phyloP scores from a whole-genome alignment of 139 green algal genomes.

The Chlorokybus atmophyticus region DNA sequence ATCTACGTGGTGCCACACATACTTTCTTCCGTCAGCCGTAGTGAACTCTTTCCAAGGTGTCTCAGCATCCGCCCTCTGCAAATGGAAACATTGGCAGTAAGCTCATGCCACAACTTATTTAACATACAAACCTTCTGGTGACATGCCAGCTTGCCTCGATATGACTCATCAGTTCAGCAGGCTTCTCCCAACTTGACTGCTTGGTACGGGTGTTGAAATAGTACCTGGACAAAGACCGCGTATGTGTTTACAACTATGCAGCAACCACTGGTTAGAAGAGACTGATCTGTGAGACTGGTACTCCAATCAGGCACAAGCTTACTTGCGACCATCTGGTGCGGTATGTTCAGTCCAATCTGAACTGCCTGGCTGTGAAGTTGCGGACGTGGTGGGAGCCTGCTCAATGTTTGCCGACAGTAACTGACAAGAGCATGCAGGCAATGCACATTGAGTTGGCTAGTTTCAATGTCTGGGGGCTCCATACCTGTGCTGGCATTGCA shows the following conservation, averaged over 20 bases:
- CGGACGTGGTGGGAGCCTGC: no score
- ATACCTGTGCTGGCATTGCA: no score
- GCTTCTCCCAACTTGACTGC: conserved; percentile 75
- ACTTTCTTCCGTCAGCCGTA: conserved; percentile 57
- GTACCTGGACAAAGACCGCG: conserved; percentile 38
- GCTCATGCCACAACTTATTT: background rate
- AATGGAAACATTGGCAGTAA: background rate
- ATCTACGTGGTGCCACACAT: background rate
- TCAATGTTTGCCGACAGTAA: no score
- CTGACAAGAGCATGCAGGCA: no score
- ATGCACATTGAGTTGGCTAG: no score
- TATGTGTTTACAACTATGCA: background rate
- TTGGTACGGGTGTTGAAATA: conserved; percentile 75
- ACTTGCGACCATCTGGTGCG: conserved; percentile 63
- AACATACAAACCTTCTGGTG: background rate
- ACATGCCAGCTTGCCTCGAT: conserved; percentile 8
- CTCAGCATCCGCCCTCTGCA: conserved; percentile 18
- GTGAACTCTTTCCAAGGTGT: conserved; percentile 68
- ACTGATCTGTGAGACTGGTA: background rate
- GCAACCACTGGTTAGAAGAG: background rate
- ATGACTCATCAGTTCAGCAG: conserved; percentile 52
- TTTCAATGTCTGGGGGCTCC: no score
- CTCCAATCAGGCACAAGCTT: background rate
- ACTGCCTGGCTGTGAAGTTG: no score
- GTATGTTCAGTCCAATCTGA: conserved; percentile 83